Base-by-base conservation (phyloP, 169 alveolate genomes). In the Besnoitia besnoiti region DNA sequence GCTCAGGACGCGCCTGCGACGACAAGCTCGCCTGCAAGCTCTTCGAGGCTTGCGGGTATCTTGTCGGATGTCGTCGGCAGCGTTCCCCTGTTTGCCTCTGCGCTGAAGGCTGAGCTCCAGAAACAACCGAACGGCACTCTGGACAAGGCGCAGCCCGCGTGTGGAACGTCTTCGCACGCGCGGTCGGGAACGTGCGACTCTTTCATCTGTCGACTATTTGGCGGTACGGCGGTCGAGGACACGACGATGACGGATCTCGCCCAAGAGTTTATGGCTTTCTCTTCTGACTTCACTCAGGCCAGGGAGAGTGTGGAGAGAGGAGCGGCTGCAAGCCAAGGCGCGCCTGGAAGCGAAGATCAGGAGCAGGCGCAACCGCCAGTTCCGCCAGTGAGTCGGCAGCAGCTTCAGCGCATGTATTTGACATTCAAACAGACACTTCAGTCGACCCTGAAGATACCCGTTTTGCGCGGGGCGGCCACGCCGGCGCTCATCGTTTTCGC, bases 331-430 rank as follows among this genome's bases (percentile, higher is more conserved):
- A 46, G 76, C 49, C 61, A 27, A 33, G 55, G 35, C 51, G 35
- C 40, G 37, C 49, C 27, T 46, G 19, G 24, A 55, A 73, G 35
- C 77, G 49, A 47, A 62, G 39, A 89, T 44, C 39, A 27, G 1
- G 42, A 79, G 85, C 42, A 51, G 90, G 51, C 39, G 85, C 62
- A 42, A 21, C 27, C 39, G 33, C 44, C 90, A 27, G 44, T 46
- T 44, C 55, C 37, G 33, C 85, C 88, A 47, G 35, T 50, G 19
- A 84, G 90, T 21, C 88, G 91, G 87, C 94, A 91, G 91, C 94
- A 91, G 59, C 76, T 91, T 88, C 94, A 84, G 40, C 77, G 94
- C 24, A 77, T 77, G 87, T 77, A 77, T 55, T 39, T 37, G 61
- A 77, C 59, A 14, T 77, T 77, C 59, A 77, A 77, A 44, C 87